Evolutionary conservation across 2,329 filamentous ascomycete species (phyloP).

Genomic region (Harringtonia aguacate): DNA sequence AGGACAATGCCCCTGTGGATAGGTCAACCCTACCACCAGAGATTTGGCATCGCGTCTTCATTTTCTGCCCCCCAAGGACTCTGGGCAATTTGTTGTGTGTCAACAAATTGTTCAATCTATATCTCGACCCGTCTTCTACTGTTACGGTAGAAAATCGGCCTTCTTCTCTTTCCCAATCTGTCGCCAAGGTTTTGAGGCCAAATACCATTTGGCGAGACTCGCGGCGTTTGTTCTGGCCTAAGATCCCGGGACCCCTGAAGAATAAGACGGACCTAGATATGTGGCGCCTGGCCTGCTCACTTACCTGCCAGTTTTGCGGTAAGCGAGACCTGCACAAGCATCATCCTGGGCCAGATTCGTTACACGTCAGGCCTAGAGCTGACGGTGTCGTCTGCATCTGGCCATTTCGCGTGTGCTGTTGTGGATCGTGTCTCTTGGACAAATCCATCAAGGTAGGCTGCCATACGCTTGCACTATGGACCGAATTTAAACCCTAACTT

Average conservation of each 20-base stretch:
- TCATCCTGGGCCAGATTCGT: too few species aligned
- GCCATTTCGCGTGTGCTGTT: slow-evolving; percentile 58
- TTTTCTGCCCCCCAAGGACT: slow-evolving; percentile 50
- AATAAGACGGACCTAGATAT: slow-evolving; percentile 61
- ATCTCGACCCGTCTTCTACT: slow-evolving; percentile 38
- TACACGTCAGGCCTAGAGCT: slow-evolving; percentile 50
- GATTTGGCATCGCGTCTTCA: slow-evolving; percentile 62
- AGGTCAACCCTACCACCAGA: slow-evolving; percentile 40
- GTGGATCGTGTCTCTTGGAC: slow-evolving; percentile 52
- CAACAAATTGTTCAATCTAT: slow-evolving; percentile 55
- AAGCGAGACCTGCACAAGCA: slow-evolving; percentile 23
- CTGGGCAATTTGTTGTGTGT: slow-evolving; percentile 56
- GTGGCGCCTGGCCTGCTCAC: slow-evolving; percentile 59
- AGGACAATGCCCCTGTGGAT: slow-evolving; percentile 7
- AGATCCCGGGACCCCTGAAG: slow-evolving; percentile 57
- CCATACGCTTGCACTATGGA: neutral
- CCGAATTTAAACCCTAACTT: neutral
- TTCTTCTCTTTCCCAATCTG: slow-evolving; percentile 12
- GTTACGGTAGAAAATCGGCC: slow-evolving; percentile 9
- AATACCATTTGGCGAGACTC: slow-evolving; percentile 62
- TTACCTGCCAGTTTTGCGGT: slow-evolving; percentile 57
- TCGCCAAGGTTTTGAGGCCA: slow-evolving; percentile 31
- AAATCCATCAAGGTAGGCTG: slow-evolving; percentile 53
- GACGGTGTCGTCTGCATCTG: slow-evolving; percentile 55
- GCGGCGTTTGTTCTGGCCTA: slow-evolving; percentile 52